Conservation (phyloP, 108 stramenopile genomes). For the Conticribra weissflogii region DNA sequence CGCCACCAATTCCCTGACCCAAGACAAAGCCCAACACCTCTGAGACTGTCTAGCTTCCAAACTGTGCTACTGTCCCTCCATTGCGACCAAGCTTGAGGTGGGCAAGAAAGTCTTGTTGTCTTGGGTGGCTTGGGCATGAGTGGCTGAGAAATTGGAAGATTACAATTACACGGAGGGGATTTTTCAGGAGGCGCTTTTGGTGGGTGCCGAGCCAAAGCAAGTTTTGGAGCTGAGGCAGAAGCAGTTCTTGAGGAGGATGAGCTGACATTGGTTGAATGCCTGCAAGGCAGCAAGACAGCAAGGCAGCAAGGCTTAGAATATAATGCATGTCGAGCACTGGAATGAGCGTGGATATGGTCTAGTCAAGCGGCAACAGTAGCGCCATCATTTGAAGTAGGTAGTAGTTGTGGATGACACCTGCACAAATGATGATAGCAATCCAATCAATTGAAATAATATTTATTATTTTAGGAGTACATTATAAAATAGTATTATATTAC, state of each 20-base stretch:
- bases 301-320: constrained; percentile 53
- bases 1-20: constrained; percentile 36
- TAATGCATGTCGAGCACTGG: constrained; percentile 65
- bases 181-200: constrained; percentile 64
- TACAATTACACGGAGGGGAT: constrained; percentile 51
- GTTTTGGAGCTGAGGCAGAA: constrained; percentile 70
- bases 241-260: constrained; percentile 86
- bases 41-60: constrained; percentile 16
- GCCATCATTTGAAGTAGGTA: constrained; percentile 70
- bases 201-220: constrained; percentile 69
- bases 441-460: no score
- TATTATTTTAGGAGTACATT: no score
- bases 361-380: constrained; percentile 15
- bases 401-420: constrained; percentile 85
- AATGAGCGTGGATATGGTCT: constrained; percentile 80
- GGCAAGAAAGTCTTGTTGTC: constrained; percentile 63
- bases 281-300: constrained; percentile 23
- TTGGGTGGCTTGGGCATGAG: constrained; percentile 63
- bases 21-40: constrained; percentile 27
- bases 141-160: constrained; percentile 51
- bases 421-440: constrained; percentile 17
- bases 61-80: constrained; percentile 24
- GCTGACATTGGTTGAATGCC: constrained; percentile 75
- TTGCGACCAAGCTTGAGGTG: constrained; percentile 67
- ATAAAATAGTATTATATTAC: no score